Percentiles rank a stretch among this genome's conserved stretches.
These are phyloP conservation scores for Tylopilus sp. DNA, from an alignment of 1,284 basidiomycete genomes.

Conservation along the genomic window DNA sequence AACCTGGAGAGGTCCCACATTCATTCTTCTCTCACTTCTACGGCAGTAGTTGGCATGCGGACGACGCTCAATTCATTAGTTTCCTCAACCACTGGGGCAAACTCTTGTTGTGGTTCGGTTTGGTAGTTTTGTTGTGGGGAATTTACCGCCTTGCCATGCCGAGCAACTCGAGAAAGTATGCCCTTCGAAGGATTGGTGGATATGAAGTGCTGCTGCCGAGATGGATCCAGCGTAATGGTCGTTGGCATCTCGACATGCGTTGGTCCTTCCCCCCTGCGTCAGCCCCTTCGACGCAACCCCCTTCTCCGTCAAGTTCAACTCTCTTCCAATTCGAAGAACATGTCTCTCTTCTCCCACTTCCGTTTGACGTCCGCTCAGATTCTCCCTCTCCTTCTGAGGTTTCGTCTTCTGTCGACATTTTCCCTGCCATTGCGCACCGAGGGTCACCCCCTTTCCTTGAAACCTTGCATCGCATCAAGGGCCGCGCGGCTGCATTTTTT, in stretches of 20 bases:
- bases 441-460: constrained; percentile 44
- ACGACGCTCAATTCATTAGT: constrained; percentile 90
- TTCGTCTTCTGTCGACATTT: constrained; percentile 40
- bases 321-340: constrained; percentile 48
- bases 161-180: constrained; percentile 54
- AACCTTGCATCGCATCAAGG: constrained; percentile 52
- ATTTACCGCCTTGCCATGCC: constrained; percentile 57
- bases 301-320: constrained; percentile 45
- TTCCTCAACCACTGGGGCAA: constrained; percentile 89
- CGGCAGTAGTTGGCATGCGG: constrained; percentile 94
- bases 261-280: constrained; percentile 52
- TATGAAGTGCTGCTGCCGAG: constrained; percentile 76
- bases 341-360: constrained; percentile 59
- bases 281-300: constrained; percentile 44
- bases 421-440: constrained; percentile 37
- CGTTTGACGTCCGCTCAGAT: constrained; percentile 53
- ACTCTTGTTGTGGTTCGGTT: constrained; percentile 77
- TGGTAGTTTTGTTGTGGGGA: constrained; percentile 67
- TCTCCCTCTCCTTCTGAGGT: constrained; percentile 53
- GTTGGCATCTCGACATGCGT: constrained; percentile 69
- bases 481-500: constrained; percentile 47
- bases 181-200: constrained; percentile 58
- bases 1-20: constrained; percentile 78
- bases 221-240: constrained; percentile 60
- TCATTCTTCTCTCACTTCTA: constrained; percentile 96